phyloP scores from a whole-genome alignment of 2,329 filamentous ascomycete species.

The Annulohypoxylon truncatum region DNA sequence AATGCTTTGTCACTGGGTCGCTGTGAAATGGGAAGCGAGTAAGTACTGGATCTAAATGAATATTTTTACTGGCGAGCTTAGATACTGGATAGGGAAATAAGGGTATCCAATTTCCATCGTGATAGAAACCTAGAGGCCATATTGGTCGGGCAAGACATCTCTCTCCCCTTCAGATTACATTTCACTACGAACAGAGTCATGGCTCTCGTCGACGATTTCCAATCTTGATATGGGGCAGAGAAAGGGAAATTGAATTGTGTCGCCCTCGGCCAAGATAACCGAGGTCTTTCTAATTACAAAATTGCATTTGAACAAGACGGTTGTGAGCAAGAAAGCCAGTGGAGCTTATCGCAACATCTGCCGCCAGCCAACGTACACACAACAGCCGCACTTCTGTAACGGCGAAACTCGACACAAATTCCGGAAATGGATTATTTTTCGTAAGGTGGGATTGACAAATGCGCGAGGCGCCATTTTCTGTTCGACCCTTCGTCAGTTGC shows the following conservation, averaged over 20 bases:
- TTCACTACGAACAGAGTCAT: background rate
- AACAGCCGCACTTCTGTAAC: background rate
- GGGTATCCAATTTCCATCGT: background rate
- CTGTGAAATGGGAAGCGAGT: too few relatives aligned
- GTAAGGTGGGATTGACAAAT: background rate
- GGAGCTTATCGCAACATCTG: background rate
- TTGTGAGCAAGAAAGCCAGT: background rate
- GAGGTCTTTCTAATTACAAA: conserved; percentile 1
- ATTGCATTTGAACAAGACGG: background rate
- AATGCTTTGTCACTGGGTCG: too few relatives aligned
- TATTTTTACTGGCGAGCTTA: background rate
- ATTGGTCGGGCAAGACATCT: background rate
- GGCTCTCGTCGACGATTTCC: background rate
- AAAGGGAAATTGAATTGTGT: background rate
- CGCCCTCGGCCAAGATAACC: background rate
- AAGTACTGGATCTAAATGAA: too few relatives aligned
- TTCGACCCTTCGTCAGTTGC: background rate
- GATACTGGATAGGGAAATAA: background rate
- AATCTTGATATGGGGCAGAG: background rate
- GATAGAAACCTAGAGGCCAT: background rate
- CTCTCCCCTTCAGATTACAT: background rate
- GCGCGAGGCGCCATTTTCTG: background rate
- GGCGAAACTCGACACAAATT: background rate
- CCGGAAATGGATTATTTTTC: background rate
- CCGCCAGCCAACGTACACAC: conserved; percentile 10